Conservation (phyloP, 1,284 basidiomycete species). For the Ustilago lituana region DNA sequence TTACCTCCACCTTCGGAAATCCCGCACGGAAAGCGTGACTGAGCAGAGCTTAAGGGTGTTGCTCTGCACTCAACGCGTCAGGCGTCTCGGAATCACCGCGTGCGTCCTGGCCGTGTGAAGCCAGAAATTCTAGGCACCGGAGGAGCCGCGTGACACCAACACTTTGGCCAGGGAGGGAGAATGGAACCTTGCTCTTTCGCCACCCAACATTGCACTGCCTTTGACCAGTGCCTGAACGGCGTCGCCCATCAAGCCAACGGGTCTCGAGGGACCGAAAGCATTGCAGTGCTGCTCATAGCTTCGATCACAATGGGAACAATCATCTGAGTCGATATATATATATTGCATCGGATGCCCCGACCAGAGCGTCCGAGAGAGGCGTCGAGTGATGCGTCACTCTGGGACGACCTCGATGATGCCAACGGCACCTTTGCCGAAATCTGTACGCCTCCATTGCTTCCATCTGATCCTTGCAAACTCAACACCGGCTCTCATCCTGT, state of each 20-base stretch:
- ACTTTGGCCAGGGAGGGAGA: too few species aligned
- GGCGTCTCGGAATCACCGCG: neutral
- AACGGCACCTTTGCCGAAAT: conserved; percentile 21
- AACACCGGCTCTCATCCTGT: conserved; percentile 11
- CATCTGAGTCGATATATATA: neutral
- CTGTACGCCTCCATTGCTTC: conserved; percentile 12
- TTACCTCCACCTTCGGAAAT: neutral
- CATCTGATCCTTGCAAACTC: neutral
- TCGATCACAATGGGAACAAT: too few species aligned
- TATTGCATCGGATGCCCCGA: conserved; percentile 7
- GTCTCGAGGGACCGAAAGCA: too few species aligned
- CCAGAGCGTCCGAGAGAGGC: conserved; percentile 20
- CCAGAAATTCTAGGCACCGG: neutral
- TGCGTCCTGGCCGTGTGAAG: too few species aligned
- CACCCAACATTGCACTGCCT: too few species aligned
- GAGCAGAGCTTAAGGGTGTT: too few species aligned
- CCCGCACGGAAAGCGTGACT: conserved; percentile 6
- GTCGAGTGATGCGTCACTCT: conserved; percentile 41
- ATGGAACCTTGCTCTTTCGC: too few species aligned
- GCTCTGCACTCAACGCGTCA: conserved; percentile 9
- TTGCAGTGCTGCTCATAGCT: too few species aligned
- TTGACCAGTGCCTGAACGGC: too few species aligned
- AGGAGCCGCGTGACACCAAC: neutral
- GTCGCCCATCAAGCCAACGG: too few species aligned
- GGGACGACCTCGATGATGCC: conserved; percentile 27